Percentiles rank a stretch among this genome's conserved stretches.
Evolutionary conservation across 139 green algal species (phyloP).

Genomic region (Asterochloris sp.): DNA sequence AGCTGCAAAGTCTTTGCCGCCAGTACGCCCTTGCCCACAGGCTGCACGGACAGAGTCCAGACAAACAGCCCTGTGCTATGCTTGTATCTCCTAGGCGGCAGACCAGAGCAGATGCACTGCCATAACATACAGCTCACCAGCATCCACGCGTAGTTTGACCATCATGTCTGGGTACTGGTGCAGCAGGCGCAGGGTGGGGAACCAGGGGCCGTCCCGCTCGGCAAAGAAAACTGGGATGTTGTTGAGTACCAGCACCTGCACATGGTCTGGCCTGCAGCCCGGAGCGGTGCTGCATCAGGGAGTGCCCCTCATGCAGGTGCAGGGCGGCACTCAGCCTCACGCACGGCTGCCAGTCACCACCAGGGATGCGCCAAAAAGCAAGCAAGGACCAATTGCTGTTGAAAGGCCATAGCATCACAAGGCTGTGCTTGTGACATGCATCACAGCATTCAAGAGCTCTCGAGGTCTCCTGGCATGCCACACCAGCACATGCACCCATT

Average conservation of each 20-base stretch:
- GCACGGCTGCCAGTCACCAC: neutral
- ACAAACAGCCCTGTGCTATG: too few species aligned
- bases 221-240: slow-evolving; percentile 88
- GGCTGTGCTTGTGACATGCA: too few species aligned
- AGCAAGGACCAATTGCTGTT: neutral
- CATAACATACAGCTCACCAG: slow-evolving; percentile 34
- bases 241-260: slow-evolving; percentile 85
- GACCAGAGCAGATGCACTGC: too few species aligned
- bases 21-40: too few species aligned
- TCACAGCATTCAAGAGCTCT: too few species aligned
- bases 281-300: neutral
- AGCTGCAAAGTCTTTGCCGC: too few species aligned
- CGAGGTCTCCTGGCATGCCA: too few species aligned
- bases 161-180: slow-evolving; percentile 81
- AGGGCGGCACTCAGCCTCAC: neutral
- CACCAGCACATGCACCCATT: neutral
- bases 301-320: neutral
- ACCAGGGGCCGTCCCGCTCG: slow-evolving; percentile 89
- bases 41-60: too few species aligned
- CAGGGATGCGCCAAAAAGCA: neutral
- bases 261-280: slow-evolving; percentile 63
- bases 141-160: slow-evolving; percentile 79
- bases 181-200: slow-evolving; percentile 86
- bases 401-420: too few species aligned
- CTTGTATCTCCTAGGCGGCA: too few species aligned